Conservation (phyloP, 2,329 filamentous ascomycete genomes). For the Alternaria brassicae region DNA sequence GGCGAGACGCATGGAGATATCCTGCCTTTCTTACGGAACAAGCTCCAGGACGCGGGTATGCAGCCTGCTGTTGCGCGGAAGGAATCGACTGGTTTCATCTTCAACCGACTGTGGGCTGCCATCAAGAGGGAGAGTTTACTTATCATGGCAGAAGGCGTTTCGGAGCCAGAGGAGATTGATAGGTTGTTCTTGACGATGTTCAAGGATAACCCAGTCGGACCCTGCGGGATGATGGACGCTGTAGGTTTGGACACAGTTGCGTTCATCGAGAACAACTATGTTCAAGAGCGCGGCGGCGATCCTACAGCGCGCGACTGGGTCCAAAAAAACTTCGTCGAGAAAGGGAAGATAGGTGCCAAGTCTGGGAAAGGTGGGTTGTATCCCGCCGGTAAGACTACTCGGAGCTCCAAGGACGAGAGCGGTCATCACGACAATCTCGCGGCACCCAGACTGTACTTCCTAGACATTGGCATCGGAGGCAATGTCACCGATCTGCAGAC, state of each 20-base stretch:
- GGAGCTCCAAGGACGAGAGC: conserved; percentile 31
- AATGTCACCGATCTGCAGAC: conserved; percentile 8
- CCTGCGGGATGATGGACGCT: conserved; percentile 57
- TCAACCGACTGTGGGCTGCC: conserved; percentile 65
- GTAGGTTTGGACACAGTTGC: conserved; percentile 63
- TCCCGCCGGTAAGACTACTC: conserved; percentile 45
- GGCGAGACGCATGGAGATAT: conserved; percentile 55
- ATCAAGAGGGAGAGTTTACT: conserved; percentile 61
- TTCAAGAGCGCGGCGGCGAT: conserved; percentile 57
- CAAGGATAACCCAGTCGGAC: conserved; percentile 30
- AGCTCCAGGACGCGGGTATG: conserved; percentile 52
- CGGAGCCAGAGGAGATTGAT: conserved; percentile 60
- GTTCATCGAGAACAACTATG: conserved; percentile 62
- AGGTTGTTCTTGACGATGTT: conserved; percentile 55
- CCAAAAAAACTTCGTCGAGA: conserved; percentile 53
- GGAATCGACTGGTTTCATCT: conserved; percentile 63
- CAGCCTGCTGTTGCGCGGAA: conserved; percentile 54
- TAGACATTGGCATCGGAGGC: conserved; percentile 17
- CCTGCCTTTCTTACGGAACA: conserved; percentile 56
- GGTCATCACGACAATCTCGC: conserved; percentile 12
- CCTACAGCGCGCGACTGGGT: conserved; percentile 56
- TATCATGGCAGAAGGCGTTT: conserved; percentile 60
- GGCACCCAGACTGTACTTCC: conserved; percentile 8
- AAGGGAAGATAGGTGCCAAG: conserved; percentile 59
- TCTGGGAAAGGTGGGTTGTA: conserved; percentile 25